phyloP scores from a whole-genome alignment of 23 red algal species.

The Gracilaria domingensis region DNA sequence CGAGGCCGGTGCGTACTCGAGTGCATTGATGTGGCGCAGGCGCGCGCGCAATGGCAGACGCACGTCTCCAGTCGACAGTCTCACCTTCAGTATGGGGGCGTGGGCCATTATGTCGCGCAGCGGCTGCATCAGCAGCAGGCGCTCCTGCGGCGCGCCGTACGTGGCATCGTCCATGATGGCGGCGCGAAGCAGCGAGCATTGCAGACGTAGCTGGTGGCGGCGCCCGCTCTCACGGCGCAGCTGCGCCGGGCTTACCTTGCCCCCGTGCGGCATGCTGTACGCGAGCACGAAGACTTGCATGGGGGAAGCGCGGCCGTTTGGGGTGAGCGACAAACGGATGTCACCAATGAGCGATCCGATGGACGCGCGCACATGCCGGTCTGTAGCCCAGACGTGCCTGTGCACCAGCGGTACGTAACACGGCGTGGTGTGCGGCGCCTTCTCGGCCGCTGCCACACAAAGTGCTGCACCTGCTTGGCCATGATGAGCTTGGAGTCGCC shows the following conservation, averaged over 20 bases:
- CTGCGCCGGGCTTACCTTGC: conserved; percentile 36
- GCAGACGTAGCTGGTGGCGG: conserved; percentile 92
- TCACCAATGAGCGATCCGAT: not conserved
- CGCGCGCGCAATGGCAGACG: not conserved
- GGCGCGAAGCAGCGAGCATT: conserved; percentile 46
- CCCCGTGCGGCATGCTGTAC: conserved; percentile 47
- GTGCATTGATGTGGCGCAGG: not conserved
- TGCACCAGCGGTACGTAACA: conserved; percentile 91
- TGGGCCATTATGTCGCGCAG: conserved; percentile 89
- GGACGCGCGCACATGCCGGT: not conserved
- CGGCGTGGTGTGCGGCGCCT: not conserved
- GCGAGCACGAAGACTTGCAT: conserved; percentile 26
- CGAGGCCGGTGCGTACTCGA: no score
- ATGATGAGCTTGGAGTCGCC: conserved; percentile 80
- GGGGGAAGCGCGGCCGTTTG: not conserved
- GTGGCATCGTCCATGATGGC: conserved; percentile 96
- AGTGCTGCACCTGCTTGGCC: conserved; percentile 48
- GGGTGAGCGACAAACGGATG: not conserved
- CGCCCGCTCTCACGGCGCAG: conserved; percentile 76
- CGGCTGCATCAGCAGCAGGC: not conserved
- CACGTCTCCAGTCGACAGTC: not conserved
- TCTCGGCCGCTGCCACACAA: not conserved
- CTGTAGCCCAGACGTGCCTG: conserved; percentile 21
- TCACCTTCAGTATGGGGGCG: conserved; percentile 58
- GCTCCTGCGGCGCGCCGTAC: conserved; percentile 50